Base-by-base conservation (phyloP, 768 basidiomycete genomes). In the Pleurotus tuber-regium region DNA sequence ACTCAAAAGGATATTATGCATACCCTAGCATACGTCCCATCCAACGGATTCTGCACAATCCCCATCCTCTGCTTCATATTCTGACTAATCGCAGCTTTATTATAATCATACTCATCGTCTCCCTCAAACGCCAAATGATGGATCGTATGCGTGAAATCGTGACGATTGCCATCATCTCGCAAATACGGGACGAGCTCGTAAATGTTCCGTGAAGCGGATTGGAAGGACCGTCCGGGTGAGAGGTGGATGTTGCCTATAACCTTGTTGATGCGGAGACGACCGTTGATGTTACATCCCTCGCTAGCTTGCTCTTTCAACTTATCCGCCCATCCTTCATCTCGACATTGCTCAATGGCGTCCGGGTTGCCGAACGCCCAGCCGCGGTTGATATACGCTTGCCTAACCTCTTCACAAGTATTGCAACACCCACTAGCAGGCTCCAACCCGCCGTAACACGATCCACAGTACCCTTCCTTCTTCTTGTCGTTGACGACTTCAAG, bases 301-400 rank as follows among this genome's bases (percentile, higher is more conserved):
- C 83, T 79, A 4, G 92, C 84, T 66, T 98, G 96, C 25, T 94
- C 89, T 68, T 84, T 84, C 56, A 99, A 80, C 66, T 89, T 94
- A 4, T 96, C 93, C 21, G 90, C 79, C 96, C 96, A 99, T 26
- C 93, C 91, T 70, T 99, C 97, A 55, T 87, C 70, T 42, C 86
- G 80, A 66, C 97, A 99, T 93, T 98, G 96, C 59, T 96, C 95
- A 59, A 99, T 86, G 1, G 83, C 77, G 53, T 95, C 89, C 12
- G 97, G 97, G 61, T 87, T 88, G 54, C 77, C 71, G 66, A 98
- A 99, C 66, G 89, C 94, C 97, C 97, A 99, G 18, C 96, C 97
- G 59, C 88, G 85, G 65, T 87, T 81, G 24, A 91, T 78, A 70
- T 99, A 99, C 25, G 92, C 77, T 66, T 86, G 79, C 36, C 97